A percentile compares a stretch with the other conserved stretches of the same genome.
These are phyloP conservation scores for Lentinula raphanica DNA, from an alignment of 768 basidiomycete genomes.

Conservation along the genomic window DNA sequence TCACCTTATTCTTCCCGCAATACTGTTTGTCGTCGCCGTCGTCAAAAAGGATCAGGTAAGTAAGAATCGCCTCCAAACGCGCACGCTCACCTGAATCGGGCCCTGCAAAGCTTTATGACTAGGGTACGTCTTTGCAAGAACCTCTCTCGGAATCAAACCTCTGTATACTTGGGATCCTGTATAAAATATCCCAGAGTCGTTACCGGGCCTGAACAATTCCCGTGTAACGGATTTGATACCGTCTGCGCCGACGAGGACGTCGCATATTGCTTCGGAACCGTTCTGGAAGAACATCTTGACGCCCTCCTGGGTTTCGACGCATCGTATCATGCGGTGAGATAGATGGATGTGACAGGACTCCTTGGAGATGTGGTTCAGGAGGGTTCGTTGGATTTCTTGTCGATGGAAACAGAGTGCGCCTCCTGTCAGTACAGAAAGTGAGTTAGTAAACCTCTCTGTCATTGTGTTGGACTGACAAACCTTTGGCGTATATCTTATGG, in stretches of 20 bases:
- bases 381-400: conserved; percentile 37
- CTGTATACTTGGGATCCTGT: conserved; percentile 35
- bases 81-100: conserved; percentile 19
- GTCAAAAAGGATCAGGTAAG: too few relatives aligned
- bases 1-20: conserved; percentile 16
- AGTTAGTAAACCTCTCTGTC: not conserved
- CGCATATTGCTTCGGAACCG: conserved; percentile 21
- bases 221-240: conserved; percentile 27
- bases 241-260: conserved; percentile 37
- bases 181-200: conserved; percentile 31
- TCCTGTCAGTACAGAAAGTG: conserved; percentile 13
- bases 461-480: conserved; percentile 9
- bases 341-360: conserved; percentile 27
- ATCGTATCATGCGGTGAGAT: conserved; percentile 36
- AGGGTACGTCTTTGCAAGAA: conserved; percentile 21
- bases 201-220: conserved; percentile 12
- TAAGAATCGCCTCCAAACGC: not conserved
- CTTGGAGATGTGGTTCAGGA: conserved; percentile 32
- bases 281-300: conserved; percentile 22
- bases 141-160: conserved; percentile 24
- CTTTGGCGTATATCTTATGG: conserved; percentile 18
- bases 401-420: conserved; percentile 31
- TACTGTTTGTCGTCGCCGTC: conserved; percentile 14
- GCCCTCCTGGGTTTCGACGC: conserved; percentile 15
- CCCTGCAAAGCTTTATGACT: conserved; percentile 23